Evolutionary conservation across 305 asterid genomes (phyloP).

Genomic region (Solanum hybrid): DNA sequence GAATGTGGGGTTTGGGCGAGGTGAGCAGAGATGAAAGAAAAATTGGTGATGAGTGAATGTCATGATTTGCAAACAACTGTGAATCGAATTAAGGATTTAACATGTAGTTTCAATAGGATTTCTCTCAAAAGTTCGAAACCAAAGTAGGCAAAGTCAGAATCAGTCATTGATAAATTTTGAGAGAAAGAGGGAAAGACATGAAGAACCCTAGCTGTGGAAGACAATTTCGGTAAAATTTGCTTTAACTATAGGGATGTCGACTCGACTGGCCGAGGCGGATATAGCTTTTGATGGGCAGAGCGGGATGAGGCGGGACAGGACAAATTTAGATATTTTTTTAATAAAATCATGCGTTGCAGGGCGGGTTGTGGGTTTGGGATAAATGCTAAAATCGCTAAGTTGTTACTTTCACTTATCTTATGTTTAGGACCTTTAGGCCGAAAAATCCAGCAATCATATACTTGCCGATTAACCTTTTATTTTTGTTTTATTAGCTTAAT

Average conservation of each 20-base stretch:
- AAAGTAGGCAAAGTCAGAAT: neutral
- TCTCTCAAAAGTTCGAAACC: neutral
- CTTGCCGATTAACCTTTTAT: neutral
- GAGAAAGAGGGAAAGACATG: neutral
- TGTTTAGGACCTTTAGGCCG: neutral
- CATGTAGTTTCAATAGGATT: neutral
- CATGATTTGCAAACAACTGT: neutral
- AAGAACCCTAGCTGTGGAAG: neutral
- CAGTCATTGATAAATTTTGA: neutral
- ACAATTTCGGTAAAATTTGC: neutral
- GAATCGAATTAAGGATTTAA: neutral
- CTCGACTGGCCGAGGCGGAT: neutral
- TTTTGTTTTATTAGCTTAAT: neutral
- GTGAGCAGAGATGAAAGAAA: neutral
- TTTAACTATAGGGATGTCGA: neutral
- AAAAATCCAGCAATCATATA: neutral
- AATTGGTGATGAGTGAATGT: neutral
- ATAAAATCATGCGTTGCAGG: neutral
- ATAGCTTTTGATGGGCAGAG: neutral
- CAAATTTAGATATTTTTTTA: neutral
- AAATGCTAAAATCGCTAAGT: neutral
- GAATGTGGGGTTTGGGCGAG: neutral
- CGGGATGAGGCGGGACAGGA: neutral
- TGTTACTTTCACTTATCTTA: neutral
- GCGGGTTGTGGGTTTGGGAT: neutral